phyloP scores from a whole-genome alignment of 441 rosid genomes.

The Theobroma grandiflorum region DNA sequence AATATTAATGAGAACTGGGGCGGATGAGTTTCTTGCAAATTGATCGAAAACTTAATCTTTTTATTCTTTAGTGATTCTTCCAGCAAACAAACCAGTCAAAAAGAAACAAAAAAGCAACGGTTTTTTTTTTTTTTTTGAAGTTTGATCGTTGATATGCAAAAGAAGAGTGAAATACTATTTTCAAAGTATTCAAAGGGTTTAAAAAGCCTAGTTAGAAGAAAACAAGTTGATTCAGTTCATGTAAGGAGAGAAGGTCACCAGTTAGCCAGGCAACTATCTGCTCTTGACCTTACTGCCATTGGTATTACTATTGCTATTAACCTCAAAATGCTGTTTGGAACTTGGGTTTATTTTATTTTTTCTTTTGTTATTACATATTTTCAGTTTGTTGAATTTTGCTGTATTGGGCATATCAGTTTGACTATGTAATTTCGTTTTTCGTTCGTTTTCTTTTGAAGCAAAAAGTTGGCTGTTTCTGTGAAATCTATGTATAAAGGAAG shows the following conservation, averaged over 20 bases:
- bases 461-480: background rate
- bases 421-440: background rate
- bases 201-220: conserved; percentile 78
- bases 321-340: background rate
- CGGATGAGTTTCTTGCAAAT: conserved; percentile 34
- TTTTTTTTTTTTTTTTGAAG: background rate
- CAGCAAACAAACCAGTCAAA: background rate
- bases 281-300: conserved; percentile 83
- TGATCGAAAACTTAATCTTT: conserved; percentile 19
- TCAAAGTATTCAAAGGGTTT: conserved; percentile 41
- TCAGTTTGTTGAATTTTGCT: background rate
- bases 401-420: background rate
- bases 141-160: conserved; percentile 31
- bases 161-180: conserved; percentile 19
- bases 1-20: background rate
- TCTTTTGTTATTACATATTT: background rate
- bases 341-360: conserved; percentile 10
- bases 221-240: conserved; percentile 89
- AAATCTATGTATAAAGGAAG: background rate
- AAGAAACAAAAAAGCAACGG: background rate
- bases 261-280: conserved; percentile 80
- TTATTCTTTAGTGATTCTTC: background rate
- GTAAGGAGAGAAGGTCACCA: conserved; percentile 42
- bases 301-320: conserved; percentile 48
- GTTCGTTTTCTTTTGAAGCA: background rate